Percentiles rank a stretch among this genome's conserved stretches.
Evolutionary conservation across 2,329 filamentous ascomycete species (phyloP).

Genomic region (Botrytis deweyae): DNA sequence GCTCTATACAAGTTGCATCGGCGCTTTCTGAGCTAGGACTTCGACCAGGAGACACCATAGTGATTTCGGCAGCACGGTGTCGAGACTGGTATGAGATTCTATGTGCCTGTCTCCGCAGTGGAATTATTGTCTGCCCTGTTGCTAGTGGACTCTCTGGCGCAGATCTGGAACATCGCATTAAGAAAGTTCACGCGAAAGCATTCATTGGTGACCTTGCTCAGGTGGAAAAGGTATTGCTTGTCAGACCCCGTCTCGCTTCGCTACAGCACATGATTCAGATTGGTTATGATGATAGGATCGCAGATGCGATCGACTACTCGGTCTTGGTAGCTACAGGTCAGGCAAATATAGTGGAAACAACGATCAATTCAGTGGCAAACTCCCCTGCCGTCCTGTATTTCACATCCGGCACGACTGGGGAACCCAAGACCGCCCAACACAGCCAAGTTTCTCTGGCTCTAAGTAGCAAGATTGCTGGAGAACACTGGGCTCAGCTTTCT

Average conservation of each 20-base stretch:
- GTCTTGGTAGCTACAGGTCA: not conserved
- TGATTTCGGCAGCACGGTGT: not conserved
- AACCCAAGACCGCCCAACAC: conserved; percentile 25
- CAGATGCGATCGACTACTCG: not conserved
- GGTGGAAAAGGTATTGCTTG: not conserved
- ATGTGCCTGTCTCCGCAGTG: not conserved
- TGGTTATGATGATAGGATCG: not conserved
- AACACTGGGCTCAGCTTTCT: not conserved
- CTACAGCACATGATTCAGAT: not conserved
- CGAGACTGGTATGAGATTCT: not conserved
- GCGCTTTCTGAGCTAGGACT: not conserved
- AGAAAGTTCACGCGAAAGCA: not conserved
- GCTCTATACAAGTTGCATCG: not conserved
- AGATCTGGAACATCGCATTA: not conserved
- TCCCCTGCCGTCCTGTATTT: conserved; percentile 28
- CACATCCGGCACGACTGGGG: conserved; percentile 38
- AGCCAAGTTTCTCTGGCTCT: not conserved
- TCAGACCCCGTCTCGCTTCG: not conserved
- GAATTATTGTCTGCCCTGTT: not conserved
- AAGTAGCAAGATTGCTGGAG: not conserved
- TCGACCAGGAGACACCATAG: not conserved
- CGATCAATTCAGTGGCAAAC: not conserved
- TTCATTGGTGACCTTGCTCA: not conserved
- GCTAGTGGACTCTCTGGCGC: not conserved
- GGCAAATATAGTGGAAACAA: not conserved